Percentiles rank a stretch among this genome's conserved stretches.
phyloP scores from a whole-genome alignment of 1,284 basidiomycete species.

The Neonothopanus nambi region DNA sequence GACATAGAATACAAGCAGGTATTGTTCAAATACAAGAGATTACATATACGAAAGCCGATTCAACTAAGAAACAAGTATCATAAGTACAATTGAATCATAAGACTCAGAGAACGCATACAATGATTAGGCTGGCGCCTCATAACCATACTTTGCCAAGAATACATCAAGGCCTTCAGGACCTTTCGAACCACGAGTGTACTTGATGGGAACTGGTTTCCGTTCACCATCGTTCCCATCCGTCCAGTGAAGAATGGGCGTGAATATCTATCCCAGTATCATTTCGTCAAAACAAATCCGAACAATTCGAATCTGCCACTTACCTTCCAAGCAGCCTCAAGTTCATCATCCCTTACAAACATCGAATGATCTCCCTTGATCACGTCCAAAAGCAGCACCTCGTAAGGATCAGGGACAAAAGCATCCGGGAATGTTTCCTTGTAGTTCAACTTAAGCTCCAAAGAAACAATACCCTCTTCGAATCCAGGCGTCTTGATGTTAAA shows the following conservation, averaged over 20 bases:
- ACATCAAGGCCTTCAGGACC: background rate
- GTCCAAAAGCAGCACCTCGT: background rate
- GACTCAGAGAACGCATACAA: too few species aligned
- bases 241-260: background rate
- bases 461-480: background rate
- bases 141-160: background rate
- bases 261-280: too few species aligned
- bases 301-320: background rate
- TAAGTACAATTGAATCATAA: too few species aligned
- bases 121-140: too few species aligned
- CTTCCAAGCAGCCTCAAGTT: background rate
- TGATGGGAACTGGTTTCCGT: background rate
- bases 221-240: background rate
- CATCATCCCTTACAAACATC: background rate
- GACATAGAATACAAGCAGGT: too few species aligned
- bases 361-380: background rate
- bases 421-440: background rate
- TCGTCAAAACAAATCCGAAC: too few species aligned
- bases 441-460: background rate
- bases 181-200: background rate
- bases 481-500: conserved; percentile 1
- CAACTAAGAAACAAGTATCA: too few species aligned
- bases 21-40: too few species aligned
- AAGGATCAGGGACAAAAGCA: background rate
- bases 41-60: too few species aligned